Evolutionary conservation across 2,329 filamentous ascomycete species (phyloP), one percentile per base, ranked within the genome.

Genomic region (Verticillium albo-atrum): DNA sequence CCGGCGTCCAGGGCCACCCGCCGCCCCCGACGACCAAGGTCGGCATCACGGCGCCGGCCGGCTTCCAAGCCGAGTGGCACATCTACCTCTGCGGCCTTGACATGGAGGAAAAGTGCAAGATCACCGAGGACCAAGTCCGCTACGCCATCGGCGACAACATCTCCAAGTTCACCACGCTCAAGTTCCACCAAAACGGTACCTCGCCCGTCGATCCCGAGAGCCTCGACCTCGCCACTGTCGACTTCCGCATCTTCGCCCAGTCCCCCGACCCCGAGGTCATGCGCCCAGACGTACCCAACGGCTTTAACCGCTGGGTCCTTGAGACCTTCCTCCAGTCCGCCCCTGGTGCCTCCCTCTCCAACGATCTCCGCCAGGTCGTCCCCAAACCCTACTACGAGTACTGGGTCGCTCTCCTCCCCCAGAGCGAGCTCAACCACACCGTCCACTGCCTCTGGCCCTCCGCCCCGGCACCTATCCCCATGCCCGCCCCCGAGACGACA

Each of bases 11-110:
- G 34, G 79, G 79, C 2, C 60, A 63, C 1, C 72, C 75, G 1
- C 79, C 80, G 2, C 80, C 79, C 0, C 72, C 78, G 3, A 82
- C 80, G 1, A 82, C 79, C 2, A 82, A 82, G 64, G 70, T 79
- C 3, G 79, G 79, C 9, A 72, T 82, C 23, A 81, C 78, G 65
- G 81, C 80, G 63, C 68, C 71, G 12, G 80, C 75, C 7, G 80
- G 80, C 0, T 82, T 74, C 61, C 75, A 82, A 65, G 72, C 72
- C 2, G 73, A 83, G 62, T 58, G 78, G 5, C 66, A 80, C 0
- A 27, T 78, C 34, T 81, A 82, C 59, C 77, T 77, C 2, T 75
- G 75, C 0, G 80, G 79, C 1, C 83, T 83, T 61, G 79, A 71
- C 1, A 80, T 77, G 0, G 63, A 68, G 1, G 69, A 78, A 61